phyloP scores from a whole-genome alignment of 257 asterid genomes.

The Echium plantagineum region DNA sequence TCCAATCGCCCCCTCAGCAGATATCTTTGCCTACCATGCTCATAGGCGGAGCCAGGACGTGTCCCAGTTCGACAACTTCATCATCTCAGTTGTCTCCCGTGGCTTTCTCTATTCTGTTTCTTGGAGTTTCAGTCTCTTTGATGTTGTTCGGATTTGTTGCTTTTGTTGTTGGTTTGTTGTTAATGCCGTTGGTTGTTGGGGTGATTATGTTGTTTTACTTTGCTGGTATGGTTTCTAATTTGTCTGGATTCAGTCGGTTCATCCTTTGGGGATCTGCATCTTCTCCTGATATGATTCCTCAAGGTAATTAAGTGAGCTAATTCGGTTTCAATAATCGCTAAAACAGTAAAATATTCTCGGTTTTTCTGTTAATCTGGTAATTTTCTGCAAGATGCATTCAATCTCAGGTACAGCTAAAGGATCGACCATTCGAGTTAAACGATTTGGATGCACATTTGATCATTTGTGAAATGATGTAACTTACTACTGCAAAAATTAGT shows the following conservation, averaged over 20 bases:
- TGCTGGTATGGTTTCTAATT: slow-evolving; percentile 21
- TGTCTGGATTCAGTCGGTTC: slow-evolving; percentile 28
- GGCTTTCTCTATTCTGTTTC: slow-evolving; percentile 42
- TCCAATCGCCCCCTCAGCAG: slow-evolving; percentile 29
- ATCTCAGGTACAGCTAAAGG: too few species aligned
- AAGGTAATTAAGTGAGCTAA: too few species aligned
- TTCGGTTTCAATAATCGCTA: too few species aligned
- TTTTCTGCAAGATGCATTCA: too few species aligned
- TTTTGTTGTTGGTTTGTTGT: slow-evolving; percentile 31
- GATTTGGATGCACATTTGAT: neutral
- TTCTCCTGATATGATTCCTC: neutral
- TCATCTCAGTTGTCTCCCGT: slow-evolving; percentile 25
- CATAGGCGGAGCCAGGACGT: neutral
- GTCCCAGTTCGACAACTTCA: neutral
- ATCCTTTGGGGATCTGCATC: slow-evolving; percentile 22
- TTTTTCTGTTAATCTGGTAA: neutral
- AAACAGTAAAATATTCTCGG: too few species aligned
- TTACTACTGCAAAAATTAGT: too few species aligned
- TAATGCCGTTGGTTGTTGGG: slow-evolving; percentile 42
- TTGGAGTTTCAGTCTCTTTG: slow-evolving; percentile 40
- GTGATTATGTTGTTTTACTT: slow-evolving; percentile 34
- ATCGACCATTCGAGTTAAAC: neutral
- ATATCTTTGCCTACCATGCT: slow-evolving; percentile 6
- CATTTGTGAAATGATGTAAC: too few species aligned
- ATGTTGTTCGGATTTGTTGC: slow-evolving; percentile 47